Percentiles rank a stretch among this genome's conserved stretches.
These are phyloP conservation scores for Aureobasidium namibiae DNA, from an alignment of 2,329 filamentous ascomycete genomes.

Conservation along the genomic window DNA sequence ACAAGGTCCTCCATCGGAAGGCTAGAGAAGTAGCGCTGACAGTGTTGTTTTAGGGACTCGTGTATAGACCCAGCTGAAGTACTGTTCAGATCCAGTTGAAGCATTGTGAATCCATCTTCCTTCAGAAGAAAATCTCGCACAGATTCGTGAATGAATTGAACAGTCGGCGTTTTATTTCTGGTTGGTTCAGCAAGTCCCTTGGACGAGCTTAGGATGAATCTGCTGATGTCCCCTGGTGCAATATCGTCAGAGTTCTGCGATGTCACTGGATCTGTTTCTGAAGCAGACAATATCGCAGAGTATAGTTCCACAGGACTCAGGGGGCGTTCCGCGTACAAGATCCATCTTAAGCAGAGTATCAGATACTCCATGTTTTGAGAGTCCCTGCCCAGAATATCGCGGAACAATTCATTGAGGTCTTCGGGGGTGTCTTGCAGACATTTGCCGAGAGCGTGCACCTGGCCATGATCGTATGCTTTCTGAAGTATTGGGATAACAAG, in stretches of 20 bases:
- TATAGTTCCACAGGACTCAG: neutral
- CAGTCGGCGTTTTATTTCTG: slow-evolving; percentile 21
- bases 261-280: neutral
- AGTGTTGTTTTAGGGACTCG: neutral
- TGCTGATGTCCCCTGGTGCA: slow-evolving; percentile 18
- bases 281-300: neutral
- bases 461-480: neutral
- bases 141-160: slow-evolving; percentile 50
- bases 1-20: neutral
- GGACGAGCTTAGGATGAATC: slow-evolving; percentile 35
- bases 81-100: neutral
- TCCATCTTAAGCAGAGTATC: neutral
- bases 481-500: neutral
- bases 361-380: neutral
- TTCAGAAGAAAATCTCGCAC: slow-evolving; percentile 41
- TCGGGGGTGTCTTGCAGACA: neutral
- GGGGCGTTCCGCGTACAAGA: neutral
- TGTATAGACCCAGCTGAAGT: neutral
- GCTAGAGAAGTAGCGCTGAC: neutral
- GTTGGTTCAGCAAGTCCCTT: slow-evolving; percentile 45
- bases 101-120: slow-evolving; percentile 15
- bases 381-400: neutral
- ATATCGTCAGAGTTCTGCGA: neutral
- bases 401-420: neutral
- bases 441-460: neutral